These are phyloP conservation scores for Globisporangium apiculatum DNA, from an alignment of 352 stramenopile genomes.

Conservation along the genomic window DNA sequence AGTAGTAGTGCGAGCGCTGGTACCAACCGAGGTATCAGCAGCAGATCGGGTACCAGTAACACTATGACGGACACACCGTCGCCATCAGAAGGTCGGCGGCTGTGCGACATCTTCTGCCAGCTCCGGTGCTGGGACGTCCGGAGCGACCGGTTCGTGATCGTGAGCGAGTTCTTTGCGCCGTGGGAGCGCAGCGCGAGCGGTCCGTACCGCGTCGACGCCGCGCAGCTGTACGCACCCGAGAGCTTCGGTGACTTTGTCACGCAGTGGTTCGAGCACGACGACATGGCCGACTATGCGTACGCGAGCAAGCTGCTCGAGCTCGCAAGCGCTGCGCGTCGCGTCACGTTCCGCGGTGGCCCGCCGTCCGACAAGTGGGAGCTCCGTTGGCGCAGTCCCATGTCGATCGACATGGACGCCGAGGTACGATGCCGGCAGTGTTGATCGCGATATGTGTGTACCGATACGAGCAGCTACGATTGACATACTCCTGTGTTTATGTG, in stretches of 20 bases:
- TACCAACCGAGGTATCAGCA: too few species aligned
- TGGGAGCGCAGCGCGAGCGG: constrained; percentile 33
- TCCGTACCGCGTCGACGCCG: constrained; percentile 8
- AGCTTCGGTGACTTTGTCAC: constrained; percentile 68
- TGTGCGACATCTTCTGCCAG: constrained; percentile 56
- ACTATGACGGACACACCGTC: not conserved
- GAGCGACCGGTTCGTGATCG: constrained; percentile 34
- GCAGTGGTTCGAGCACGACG: constrained; percentile 58
- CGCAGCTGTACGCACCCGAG: constrained; percentile 28
- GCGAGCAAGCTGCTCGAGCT: constrained; percentile 36
- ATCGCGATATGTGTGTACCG: not conserved
- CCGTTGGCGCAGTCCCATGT: constrained; percentile 59
- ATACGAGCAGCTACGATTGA: not conserved
- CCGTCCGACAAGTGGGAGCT: constrained; percentile 76
- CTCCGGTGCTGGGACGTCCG: constrained; percentile 62
- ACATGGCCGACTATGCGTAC: constrained; percentile 41
- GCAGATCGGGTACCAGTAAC: not conserved
- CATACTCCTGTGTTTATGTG: not conserved
- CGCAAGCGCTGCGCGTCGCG: constrained; percentile 20
- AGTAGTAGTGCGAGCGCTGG: not conserved
- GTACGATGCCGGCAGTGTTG: constrained; percentile 12
- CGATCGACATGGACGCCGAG: constrained; percentile 44
- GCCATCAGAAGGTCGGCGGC: not conserved
- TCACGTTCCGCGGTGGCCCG: constrained; percentile 21
- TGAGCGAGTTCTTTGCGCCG: constrained; percentile 68